Conservation (phyloP, 2,329 filamentous ascomycete genomes). For the Cladophialophora immunda region DNA sequence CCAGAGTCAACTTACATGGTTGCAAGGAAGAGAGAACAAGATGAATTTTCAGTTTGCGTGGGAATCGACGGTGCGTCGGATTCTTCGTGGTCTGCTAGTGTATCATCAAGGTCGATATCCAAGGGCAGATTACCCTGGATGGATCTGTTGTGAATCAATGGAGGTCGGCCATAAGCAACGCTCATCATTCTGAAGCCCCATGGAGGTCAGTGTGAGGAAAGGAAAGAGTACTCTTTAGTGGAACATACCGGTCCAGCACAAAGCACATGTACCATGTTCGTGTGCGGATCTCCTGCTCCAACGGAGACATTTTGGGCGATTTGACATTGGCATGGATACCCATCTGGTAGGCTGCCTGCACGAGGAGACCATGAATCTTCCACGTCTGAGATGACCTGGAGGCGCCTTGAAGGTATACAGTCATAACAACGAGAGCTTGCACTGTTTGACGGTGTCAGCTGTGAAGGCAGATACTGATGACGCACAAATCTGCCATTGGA, state of each 20-base stretch:
- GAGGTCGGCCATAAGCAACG: slow-evolving; percentile 8
- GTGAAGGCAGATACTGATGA: background rate
- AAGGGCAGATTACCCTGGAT: slow-evolving; percentile 12
- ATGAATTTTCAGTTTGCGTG: background rate
- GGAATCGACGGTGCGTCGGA: background rate
- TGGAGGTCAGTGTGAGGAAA: background rate
- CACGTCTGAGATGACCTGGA: slow-evolving; percentile 8
- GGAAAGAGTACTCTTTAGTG: background rate
- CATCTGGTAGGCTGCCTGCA: slow-evolving; percentile 14
- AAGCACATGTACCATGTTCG: slow-evolving; percentile 18
- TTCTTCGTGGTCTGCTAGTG: background rate
- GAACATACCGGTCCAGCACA: slow-evolving; percentile 16
- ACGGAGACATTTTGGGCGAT: background rate
- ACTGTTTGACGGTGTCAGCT: slow-evolving; percentile 1
- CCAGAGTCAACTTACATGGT: slow-evolving; percentile 7
- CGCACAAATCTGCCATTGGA: background rate
- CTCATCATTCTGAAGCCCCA: slow-evolving; percentile 9
- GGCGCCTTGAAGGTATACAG: slow-evolving; percentile 18
- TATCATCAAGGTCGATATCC: slow-evolving; percentile 17
- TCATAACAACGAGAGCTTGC: slow-evolving; percentile 15
- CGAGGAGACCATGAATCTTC: slow-evolving; percentile 11
- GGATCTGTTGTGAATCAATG: slow-evolving; percentile 9
- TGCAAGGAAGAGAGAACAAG: slow-evolving; percentile 10
- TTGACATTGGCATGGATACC: slow-evolving; percentile 5
- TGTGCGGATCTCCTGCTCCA: slow-evolving; percentile 13